These are phyloP conservation scores for Termitomyces sp. DNA, from an alignment of 768 basidiomycete genomes.

Conservation along the genomic window DNA sequence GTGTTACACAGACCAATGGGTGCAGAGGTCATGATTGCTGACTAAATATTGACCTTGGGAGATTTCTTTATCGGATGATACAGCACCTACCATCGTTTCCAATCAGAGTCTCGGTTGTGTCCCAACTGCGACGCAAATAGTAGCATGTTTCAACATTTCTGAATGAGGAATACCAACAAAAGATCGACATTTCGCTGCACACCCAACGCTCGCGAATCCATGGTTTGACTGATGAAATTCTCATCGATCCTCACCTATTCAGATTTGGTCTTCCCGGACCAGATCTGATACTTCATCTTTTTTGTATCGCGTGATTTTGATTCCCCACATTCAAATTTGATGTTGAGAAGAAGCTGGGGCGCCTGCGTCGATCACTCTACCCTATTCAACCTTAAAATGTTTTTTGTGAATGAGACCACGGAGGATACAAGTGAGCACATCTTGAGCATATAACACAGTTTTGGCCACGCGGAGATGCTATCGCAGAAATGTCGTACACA, in stretches of 20 bases:
- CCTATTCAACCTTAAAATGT: too few species aligned
- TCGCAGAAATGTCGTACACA: too few species aligned
- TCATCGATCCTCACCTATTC: too few species aligned
- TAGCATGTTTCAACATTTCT: neutral
- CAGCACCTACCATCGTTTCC: neutral
- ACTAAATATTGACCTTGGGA: too few species aligned
- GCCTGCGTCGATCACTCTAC: too few species aligned
- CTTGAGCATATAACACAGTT: too few species aligned
- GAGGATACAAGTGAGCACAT: too few species aligned
- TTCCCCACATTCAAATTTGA: neutral
- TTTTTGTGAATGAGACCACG: too few species aligned
- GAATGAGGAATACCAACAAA: neutral
- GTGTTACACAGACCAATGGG: too few species aligned
- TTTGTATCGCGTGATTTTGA: neutral
- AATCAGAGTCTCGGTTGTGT: too few species aligned
- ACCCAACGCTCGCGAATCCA: neutral
- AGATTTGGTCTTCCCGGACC: neutral
- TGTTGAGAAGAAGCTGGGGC: neutral
- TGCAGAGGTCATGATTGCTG: too few species aligned
- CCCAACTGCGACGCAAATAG: neutral
- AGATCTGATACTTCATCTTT: neutral
- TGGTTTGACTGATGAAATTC: neutral
- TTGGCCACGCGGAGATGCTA: neutral
- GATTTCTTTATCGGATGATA: neutral
- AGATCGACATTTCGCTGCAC: neutral